These are phyloP conservation scores for Aciculosporium take DNA, from an alignment of 2,329 filamentous ascomycete species.

Conservation along the genomic window DNA sequence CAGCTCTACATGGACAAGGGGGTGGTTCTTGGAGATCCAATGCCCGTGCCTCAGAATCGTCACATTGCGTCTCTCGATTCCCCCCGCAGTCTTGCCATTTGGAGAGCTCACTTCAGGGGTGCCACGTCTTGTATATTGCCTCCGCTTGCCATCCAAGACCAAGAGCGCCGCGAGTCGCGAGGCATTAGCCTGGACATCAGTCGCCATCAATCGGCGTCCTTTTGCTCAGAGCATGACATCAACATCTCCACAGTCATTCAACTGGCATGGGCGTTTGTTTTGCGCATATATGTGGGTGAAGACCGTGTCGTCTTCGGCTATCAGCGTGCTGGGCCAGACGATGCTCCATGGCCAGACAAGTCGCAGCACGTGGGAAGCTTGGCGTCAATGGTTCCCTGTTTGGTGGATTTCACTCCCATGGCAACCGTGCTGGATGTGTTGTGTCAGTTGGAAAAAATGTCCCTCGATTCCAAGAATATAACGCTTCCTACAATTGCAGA, in stretches of 20 bases:
- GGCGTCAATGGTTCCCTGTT: slow-evolving; percentile 23
- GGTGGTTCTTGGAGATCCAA: slow-evolving; percentile 13
- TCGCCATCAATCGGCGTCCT: slow-evolving; percentile 27
- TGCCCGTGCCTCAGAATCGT: slow-evolving; percentile 14
- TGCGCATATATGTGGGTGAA: slow-evolving; percentile 38
- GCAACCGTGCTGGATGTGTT: slow-evolving; percentile 21
- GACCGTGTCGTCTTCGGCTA: slow-evolving; percentile 42
- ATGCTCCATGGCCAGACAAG: slow-evolving; percentile 26
- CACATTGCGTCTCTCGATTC: slow-evolving; percentile 15
- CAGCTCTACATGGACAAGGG: slow-evolving; percentile 26
- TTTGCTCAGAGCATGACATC: slow-evolving; percentile 24
- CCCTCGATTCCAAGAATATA: slow-evolving; percentile 15
- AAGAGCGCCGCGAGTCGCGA: slow-evolving; percentile 18
- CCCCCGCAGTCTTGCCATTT: slow-evolving; percentile 27
- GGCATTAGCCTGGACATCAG: slow-evolving; percentile 28
- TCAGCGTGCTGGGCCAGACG: slow-evolving; percentile 29
- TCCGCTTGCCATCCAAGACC: slow-evolving; percentile 16
- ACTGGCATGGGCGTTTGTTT: slow-evolving; percentile 45
- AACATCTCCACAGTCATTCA: slow-evolving; percentile 36
- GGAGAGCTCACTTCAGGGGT: slow-evolving; percentile 26
- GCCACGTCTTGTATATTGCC: slow-evolving; percentile 33
- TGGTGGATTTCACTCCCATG: slow-evolving; percentile 17
- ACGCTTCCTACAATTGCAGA: slow-evolving; percentile 32
- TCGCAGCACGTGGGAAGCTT: slow-evolving; percentile 32
- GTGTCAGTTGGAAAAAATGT: slow-evolving; percentile 16